phyloP scores from a whole-genome alignment of 2,329 filamentous ascomycete genomes.

The Aspergillus tamarii region DNA sequence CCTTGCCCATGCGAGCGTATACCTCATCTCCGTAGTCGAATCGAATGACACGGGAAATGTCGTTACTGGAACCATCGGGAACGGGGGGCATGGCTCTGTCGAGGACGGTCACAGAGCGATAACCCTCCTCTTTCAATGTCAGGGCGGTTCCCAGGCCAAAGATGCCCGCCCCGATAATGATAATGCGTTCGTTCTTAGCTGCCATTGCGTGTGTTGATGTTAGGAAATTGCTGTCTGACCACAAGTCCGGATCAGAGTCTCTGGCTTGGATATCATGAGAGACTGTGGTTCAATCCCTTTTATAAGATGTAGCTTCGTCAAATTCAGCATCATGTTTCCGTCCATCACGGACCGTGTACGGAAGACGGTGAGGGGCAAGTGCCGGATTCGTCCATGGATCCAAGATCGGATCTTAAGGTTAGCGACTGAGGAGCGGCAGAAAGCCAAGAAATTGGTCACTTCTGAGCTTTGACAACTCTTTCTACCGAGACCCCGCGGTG shows the following conservation, averaged over 20 bases:
- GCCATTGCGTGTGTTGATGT: slow-evolving; percentile 17
- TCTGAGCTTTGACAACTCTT: neutral
- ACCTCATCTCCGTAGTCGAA: slow-evolving; percentile 73
- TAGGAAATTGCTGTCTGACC: neutral
- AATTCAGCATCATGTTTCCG: neutral
- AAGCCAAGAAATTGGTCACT: neutral
- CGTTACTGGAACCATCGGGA: slow-evolving; percentile 43
- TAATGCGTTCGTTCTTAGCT: slow-evolving; percentile 28
- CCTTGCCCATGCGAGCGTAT: slow-evolving; percentile 71
- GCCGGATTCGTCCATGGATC: neutral
- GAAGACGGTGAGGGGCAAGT: neutral
- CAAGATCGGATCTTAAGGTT: neutral
- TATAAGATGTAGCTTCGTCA: neutral
- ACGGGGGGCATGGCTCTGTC: slow-evolving; percentile 40
- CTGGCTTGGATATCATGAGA: neutral
- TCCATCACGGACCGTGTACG: neutral
- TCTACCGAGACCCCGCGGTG: too few species aligned
- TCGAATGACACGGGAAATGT: slow-evolving; percentile 45
- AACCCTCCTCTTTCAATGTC: slow-evolving; percentile 28
- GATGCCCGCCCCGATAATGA: slow-evolving; percentile 33
- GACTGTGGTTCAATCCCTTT: neutral
- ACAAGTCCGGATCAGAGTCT: neutral
- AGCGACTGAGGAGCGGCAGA: neutral
- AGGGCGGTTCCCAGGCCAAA: slow-evolving; percentile 34
- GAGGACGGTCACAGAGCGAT: slow-evolving; percentile 33